These are phyloP conservation scores for Sporothrix pallida DNA, from an alignment of 2,329 filamentous ascomycete genomes.

Conservation along the genomic window DNA sequence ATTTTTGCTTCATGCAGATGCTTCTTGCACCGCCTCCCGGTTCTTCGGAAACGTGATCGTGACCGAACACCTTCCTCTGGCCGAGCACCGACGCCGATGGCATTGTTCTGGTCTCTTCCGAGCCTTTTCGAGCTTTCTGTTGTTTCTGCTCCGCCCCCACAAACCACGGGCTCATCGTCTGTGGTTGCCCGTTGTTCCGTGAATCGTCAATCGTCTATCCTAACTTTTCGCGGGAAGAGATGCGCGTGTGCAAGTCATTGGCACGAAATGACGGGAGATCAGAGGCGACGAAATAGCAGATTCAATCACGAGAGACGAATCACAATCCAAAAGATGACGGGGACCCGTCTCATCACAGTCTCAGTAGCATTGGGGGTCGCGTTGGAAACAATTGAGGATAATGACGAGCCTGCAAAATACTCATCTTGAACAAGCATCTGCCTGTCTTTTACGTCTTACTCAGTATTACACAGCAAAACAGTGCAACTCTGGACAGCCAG, in stretches of 20 bases:
- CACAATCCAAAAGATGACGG: background rate
- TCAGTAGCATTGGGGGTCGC: constrained; percentile 11
- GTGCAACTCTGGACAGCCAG: background rate
- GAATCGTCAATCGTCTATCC: background rate
- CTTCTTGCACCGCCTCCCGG: background rate
- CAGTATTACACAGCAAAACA: constrained; percentile 16
- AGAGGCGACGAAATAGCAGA: background rate
- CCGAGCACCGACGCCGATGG: background rate
- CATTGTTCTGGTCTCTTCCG: background rate
- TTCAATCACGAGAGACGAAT: background rate
- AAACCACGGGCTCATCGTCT: background rate
- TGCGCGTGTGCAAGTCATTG: constrained; percentile 2
- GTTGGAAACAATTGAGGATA: background rate
- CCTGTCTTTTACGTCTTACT: background rate
- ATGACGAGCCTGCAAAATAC: too few species aligned
- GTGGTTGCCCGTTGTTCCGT: background rate
- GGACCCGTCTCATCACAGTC: constrained; percentile 15
- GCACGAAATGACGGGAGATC: background rate
- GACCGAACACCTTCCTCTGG: background rate
- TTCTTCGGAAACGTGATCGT: background rate
- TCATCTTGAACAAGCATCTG: background rate
- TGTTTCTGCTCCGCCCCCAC: background rate
- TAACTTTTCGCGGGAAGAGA: background rate
- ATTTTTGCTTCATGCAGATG: background rate
- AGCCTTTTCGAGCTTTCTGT: background rate